Base-by-base conservation (phyloP, 371 early-diverging fungal species). In the Rozella allomycis region DNA sequence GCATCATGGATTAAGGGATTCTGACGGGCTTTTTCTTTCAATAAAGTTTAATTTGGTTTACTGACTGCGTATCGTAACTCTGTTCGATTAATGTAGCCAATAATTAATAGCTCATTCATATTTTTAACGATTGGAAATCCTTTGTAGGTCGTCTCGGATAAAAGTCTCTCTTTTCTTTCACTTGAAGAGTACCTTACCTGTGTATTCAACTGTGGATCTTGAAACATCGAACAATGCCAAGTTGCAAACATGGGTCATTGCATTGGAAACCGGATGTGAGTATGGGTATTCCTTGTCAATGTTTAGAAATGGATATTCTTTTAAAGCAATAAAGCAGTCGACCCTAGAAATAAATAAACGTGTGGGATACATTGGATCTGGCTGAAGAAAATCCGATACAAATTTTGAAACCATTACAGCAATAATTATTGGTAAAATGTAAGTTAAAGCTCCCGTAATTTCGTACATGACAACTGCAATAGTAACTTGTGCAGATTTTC, bases 401-500 rank as follows among this genome's bases (percentile, higher is more conserved):
- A 82, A 86, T 41, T 86, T 88, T 8, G 86, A 72, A 3, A 78
- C 67, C 72, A 88, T 78, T 25, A 91, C 70, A n/a, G 81, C 61
- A 30, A 84, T 59, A 79, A 88, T 85, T 27, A 84, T 70, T 0
- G 87, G 88, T 31, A 85, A 53, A 30, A 86, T 30, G 40, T 82
- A 83, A 9, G 73, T 73, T 12, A 85, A 49, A 1, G 80, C 73
- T 19, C 83, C 83, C 0, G 93, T 88, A 22, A 91, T 54, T 50
- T 91, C 93, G 52, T 86, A 80, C 73, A 88, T 75, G 42, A 87
- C 81, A 22, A 87, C 82, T 19, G 75, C 78, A 5, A 88, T 52
- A 0, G 86, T 82, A 3, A 87, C 82, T n/a, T n/a, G n/a, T n/a
- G n/a, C n/a, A n/a, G n/a, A n/a, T n/a, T n/a, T n/a, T n/a, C n/a